Evolutionary conservation across 768 basidiomycete genomes (phyloP).

Genomic region (Peribolospora baueri): DNA sequence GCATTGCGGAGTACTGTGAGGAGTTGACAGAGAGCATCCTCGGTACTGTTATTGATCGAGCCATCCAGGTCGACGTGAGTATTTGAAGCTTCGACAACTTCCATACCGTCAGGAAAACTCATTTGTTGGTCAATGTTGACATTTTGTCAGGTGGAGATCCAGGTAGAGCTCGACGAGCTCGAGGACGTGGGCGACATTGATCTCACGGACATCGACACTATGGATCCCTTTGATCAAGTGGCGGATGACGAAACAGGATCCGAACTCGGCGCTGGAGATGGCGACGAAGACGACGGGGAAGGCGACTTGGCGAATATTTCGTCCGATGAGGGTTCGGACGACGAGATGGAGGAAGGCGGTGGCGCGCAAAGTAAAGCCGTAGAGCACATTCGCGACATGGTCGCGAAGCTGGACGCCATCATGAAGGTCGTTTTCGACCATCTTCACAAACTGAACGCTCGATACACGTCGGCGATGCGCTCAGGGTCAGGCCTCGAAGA

Average conservation of each 20-base stretch:
- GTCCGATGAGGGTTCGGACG: conserved; percentile 37
- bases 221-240: conserved; percentile 5
- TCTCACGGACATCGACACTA: conserved; percentile 20
- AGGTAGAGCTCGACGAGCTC: conserved; percentile 77
- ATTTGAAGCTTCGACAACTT: background rate
- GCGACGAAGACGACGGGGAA: conserved; percentile 2
- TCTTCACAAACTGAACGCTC: conserved; percentile 28
- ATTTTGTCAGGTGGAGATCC: conserved; percentile 59
- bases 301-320: conserved; percentile 37
- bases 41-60: conserved; percentile 70
- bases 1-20: conserved; percentile 61
- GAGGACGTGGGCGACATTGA: conserved; percentile 38
- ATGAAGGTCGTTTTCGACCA: conserved; percentile 65
- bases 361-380: conserved; percentile 19
- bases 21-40: conserved; percentile 60
- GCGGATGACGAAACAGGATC: conserved; percentile 10
- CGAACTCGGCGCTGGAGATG: background rate
- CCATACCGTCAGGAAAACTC: background rate
- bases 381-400: conserved; percentile 58
- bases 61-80: conserved; percentile 82
- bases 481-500: background rate
- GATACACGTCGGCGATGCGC: background rate
- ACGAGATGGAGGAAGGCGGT: conserved; percentile 21
- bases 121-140: background rate
- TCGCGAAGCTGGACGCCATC: conserved; percentile 72